Evolutionary conservation across 2,329 filamentous ascomycete species (phyloP), one percentile per base, ranked within the genome.

Genomic region (Cryphonectria carpinicola): DNA sequence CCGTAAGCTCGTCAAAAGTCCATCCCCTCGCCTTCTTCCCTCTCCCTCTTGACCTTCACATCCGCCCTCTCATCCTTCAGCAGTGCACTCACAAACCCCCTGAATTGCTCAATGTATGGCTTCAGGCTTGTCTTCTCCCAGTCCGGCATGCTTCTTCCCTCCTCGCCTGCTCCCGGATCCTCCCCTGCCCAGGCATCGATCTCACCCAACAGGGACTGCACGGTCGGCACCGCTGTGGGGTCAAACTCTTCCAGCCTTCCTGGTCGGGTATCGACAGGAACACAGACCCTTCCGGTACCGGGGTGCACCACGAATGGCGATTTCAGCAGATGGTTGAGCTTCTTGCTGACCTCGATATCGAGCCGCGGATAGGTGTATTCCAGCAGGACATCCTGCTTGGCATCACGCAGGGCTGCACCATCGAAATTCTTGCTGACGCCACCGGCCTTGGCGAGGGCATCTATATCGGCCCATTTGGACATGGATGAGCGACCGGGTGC

Each of bases 341-440:
- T 97, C 85, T 98, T 98, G 78, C 93, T 96, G 79, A 99, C 96
- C 81, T 97, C 94, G 73, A 96, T 95, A 85, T 99, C 96, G 68
- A 99, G 92, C 54, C 96, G 92, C 3, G 96, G 96, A 81, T 99
- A 99, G 8, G 96, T 98, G 82, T 99, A 98, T 82, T 99, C 96
- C 41, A 99, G 88, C 4, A 98, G 91, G 73, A 99, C 93, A 78
- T 98, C 96, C 80, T 98, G 94, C 82, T 98, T 98, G 32, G 94
- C 94, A 77, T 98, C 93, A 11, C 92, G 87, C 17, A 99, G 86
- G 2, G 91, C 89, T 73, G 87, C 89, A 0, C 90, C 81, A 75
- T 96, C 91, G n/a, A 97, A 87, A 13, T 87, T 86, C 77, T 90
- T 92, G 78, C 90, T 89, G 39, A 89, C 89, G n/a, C 69, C 60